Conservation (phyloP, 805 yeast genomes). For the Sungouiozyma ichnusensis region DNA sequence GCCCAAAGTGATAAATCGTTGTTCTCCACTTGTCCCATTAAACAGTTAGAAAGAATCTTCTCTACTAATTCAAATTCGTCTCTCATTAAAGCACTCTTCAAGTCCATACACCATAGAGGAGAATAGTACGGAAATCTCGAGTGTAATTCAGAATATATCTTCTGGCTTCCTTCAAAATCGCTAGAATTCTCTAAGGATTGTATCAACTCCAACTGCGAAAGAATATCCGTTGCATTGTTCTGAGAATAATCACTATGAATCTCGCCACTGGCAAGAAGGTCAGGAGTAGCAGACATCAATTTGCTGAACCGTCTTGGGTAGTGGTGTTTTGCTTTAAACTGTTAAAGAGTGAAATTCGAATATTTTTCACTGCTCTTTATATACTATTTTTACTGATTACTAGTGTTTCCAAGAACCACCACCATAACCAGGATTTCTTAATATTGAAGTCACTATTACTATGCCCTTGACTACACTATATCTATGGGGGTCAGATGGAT, state of each 20-base stretch:
- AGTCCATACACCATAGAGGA: conserved; percentile 64
- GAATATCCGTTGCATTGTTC: conserved; percentile 41
- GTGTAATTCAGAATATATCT: conserved; percentile 50
- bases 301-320: too few species aligned
- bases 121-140: conserved; percentile 57
- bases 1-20: conserved; percentile 64
- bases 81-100: conserved; percentile 50
- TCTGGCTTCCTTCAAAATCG: conserved; percentile 48
- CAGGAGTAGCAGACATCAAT: too few species aligned
- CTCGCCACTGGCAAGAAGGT: too few species aligned
- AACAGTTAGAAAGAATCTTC: conserved; percentile 50
- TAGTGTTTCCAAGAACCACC: too few species aligned
- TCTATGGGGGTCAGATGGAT: conserved; percentile 21
- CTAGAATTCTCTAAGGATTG: conserved; percentile 40
- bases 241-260: conserved; percentile 3
- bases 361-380: too few species aligned
- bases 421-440: too few species aligned
- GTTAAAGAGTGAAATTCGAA: too few species aligned
- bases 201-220: conserved; percentile 48
- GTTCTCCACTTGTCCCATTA: conserved; percentile 32
- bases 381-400: too few species aligned
- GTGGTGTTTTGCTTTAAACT: too few species aligned
- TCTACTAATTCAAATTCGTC: conserved; percentile 62
- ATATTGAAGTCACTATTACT: too few species aligned
- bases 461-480: conserved; percentile 7